Base-by-base conservation (phyloP, 345 rosid genomes). In the Brassica nigra region DNA sequence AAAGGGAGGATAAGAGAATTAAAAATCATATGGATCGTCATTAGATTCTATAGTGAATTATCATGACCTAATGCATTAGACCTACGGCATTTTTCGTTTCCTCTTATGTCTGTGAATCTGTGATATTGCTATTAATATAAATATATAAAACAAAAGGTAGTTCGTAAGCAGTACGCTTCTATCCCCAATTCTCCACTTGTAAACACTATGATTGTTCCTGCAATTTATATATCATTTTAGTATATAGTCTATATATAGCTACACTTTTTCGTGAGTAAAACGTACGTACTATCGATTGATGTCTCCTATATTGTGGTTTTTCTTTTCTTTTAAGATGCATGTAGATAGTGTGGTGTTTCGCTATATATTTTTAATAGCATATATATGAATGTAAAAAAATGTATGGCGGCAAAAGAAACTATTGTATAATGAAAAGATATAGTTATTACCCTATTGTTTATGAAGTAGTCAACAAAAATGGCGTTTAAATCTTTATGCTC, bases 121-220 rank as follows among this genome's bases (percentile, higher is more conserved):
- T 18, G 47, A 78, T 28, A 28, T 64, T 64, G 47, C 23, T 62
- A 62, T 23, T 69, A 2, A 36, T 62, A 61, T 4, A 62, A 16
- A 15, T 18, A 20, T 20, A 62, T 3, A 49, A 34, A 36, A 4
- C 12, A 61, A 78, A 79, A 61, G 7, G 33, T 79, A 63, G 70
- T 79, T 79, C 78, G 68, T 79, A 79, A 79, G 59, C 59, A 34
- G 65, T 79, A 79, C 78, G 82, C 75, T 79, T 74, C 82, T 73
- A 33, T 73, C 74, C 42, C 63, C 42, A 79, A 34, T 14, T 31
- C 69, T 74, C 78, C 82, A 79, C 82, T 79, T 68, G 82, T 58
- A 62, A 68, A 74, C 78, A 79, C 34, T 61, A 79, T 79, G 82
- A 79, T 79, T 74, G 55, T 68, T 37, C 70, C 65, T 73, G 58